Conservation (phyloP, 805 yeast species). For the Candida andamanensis region DNA sequence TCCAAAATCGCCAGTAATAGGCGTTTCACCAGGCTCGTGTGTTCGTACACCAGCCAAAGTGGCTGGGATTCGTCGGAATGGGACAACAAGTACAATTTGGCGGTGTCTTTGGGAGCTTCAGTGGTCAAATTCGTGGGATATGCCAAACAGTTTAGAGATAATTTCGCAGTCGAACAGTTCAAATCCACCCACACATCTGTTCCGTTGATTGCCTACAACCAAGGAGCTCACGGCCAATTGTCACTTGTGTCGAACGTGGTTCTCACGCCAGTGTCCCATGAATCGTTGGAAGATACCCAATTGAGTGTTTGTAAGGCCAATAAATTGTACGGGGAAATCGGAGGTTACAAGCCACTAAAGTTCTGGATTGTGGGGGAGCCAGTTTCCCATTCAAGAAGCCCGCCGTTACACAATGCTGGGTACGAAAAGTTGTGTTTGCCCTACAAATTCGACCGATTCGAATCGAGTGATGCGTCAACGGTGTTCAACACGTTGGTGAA, state of each 20-base stretch:
- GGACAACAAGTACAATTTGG: slow-evolving; percentile 68
- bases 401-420: slow-evolving; percentile 77
- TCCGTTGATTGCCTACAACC: slow-evolving; percentile 81
- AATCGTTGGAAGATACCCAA: slow-evolving; percentile 53
- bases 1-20: slow-evolving; percentile 48
- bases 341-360: slow-evolving; percentile 53
- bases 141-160: slow-evolving; percentile 63
- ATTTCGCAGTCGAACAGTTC: slow-evolving; percentile 66
- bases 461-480: slow-evolving; percentile 56
- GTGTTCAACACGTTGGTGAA: slow-evolving; percentile 51
- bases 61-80: slow-evolving; percentile 70
- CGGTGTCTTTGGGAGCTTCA: slow-evolving; percentile 61
- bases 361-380: slow-evolving; percentile 81
- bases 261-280: slow-evolving; percentile 83
- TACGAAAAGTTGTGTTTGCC: slow-evolving; percentile 76
- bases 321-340: slow-evolving; percentile 50
- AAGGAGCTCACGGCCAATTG: slow-evolving; percentile 70
- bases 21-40: slow-evolving; percentile 67
- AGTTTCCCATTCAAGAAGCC: slow-evolving; percentile 82
- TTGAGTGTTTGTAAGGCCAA: slow-evolving; percentile 64
- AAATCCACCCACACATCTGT: slow-evolving; percentile 46
- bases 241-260: slow-evolving; percentile 71
- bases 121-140: slow-evolving; percentile 78
- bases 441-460: slow-evolving; percentile 60
- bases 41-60: slow-evolving; percentile 58